Evolutionary conservation across 495 filamentous ascomycete genomes (phyloP).

Genomic region (Neurospora sublineolata): DNA sequence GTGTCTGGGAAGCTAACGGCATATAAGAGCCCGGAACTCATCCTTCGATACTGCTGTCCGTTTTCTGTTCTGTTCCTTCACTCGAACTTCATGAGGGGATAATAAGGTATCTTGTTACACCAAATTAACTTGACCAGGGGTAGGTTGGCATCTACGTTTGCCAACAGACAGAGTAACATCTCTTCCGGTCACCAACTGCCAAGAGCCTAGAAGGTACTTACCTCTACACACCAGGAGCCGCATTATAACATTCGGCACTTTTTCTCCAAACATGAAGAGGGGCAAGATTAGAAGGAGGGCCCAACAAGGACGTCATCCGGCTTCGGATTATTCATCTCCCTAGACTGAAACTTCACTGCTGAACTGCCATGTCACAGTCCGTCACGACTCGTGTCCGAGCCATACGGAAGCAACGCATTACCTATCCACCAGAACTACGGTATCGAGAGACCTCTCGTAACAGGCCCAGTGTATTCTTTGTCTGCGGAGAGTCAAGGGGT

Average conservation of each 20-base stretch:
- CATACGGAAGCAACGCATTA: background rate
- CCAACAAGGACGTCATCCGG: background rate
- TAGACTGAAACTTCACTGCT: background rate
- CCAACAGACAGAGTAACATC: background rate
- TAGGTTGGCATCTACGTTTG: background rate
- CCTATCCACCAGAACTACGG: background rate
- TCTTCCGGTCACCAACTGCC: background rate
- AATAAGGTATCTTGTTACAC: background rate
- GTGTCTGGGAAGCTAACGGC: background rate
- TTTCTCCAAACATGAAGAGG: background rate
- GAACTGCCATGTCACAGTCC: background rate
- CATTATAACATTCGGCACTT: background rate
- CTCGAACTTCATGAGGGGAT: too few relatives aligned
- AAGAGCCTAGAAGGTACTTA: background rate
- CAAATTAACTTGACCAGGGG: background rate
- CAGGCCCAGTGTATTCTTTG: background rate
- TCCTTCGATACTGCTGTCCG: too few relatives aligned
- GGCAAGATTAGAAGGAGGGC: background rate
- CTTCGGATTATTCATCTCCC: background rate
- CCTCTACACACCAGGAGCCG: background rate
- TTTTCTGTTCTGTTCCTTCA: too few relatives aligned
- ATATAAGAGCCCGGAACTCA: too few relatives aligned
- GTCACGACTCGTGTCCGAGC: background rate
- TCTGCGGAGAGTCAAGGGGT: background rate
- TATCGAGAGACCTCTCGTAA: background rate